These are phyloP conservation scores for Mycena galopus DNA, from an alignment of 768 basidiomycete genomes.

Conservation along the genomic window DNA sequence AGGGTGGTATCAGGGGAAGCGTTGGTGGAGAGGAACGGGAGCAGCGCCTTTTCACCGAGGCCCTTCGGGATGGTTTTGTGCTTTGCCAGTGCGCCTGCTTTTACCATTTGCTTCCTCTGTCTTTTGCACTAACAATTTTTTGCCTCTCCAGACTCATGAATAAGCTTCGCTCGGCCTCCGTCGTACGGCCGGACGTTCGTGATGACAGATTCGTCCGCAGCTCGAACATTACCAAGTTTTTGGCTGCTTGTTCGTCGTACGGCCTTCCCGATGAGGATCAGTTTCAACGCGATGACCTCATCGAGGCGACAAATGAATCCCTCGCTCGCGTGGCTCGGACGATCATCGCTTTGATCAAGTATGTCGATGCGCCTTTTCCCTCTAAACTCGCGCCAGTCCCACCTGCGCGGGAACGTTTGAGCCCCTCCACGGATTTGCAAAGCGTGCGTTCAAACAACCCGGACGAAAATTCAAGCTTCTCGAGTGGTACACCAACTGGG, in stretches of 20 bases:
- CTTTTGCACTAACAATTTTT: slow-evolving; percentile 25
- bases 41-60: slow-evolving; percentile 77
- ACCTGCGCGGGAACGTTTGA: slow-evolving; percentile 60
- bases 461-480: slow-evolving; percentile 53
- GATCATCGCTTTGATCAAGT: slow-evolving; percentile 75
- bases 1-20: slow-evolving; percentile 63
- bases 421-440: slow-evolving; percentile 63
- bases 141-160: slow-evolving; percentile 82
- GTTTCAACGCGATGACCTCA: slow-evolving; percentile 78
- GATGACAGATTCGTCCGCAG: slow-evolving; percentile 76
- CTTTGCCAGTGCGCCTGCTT: slow-evolving; percentile 84
- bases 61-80: slow-evolving; percentile 86
- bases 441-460: slow-evolving; percentile 70
- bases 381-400: slow-evolving; percentile 61
- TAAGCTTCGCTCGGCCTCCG: slow-evolving; percentile 73
- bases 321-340: slow-evolving; percentile 81
- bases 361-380: slow-evolving; percentile 67
- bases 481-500: slow-evolving; percentile 34
- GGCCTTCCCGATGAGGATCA: slow-evolving; percentile 74
- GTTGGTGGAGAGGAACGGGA: slow-evolving; percentile 81
- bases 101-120: slow-evolving; percentile 36
- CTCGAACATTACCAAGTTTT: slow-evolving; percentile 82
- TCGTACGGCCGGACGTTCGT: slow-evolving; percentile 73
- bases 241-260: slow-evolving; percentile 79
- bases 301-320: slow-evolving; percentile 69